Evolutionary conservation across 257 asterid species (phyloP), one percentile per base, ranked within the genome.

Genomic region (Phtheirospermum japonicum): DNA sequence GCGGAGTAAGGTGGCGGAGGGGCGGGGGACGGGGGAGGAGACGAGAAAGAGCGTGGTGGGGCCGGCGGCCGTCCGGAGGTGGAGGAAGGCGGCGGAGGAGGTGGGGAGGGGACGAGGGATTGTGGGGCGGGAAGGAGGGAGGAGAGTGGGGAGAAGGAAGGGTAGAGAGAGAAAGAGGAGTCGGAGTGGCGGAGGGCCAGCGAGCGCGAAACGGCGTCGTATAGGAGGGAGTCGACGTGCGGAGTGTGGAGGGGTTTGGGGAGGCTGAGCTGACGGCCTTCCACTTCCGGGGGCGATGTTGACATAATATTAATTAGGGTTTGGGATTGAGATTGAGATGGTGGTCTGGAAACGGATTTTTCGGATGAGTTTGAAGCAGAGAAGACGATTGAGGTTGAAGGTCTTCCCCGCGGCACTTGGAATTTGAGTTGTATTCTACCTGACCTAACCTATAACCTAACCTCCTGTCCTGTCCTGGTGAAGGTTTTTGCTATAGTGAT

Each of bases 171-270:
- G 80, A 81, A 78, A 11, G 95, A 87, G 19, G 95, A 70, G 69
- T 89, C 92, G 70, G 86, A 75, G 57, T 85, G 95, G 43, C 70
- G 82, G 51, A 87, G 85, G 65, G 96, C 91, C 2, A 87, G 60
- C n/a, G 95, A 74, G 12, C 34, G 26, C 8, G 94, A 83, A 18
- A 64, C 13, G 34, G 84, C 76, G 65, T 84, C 85, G 61, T 76
- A 82, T 49, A 84, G 82, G 63, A 85, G 64, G 19, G 91, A 74
- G 45, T 85, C 72, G 73, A 71, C 48, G 48, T 72, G 75, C 0
- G 86, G 87, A 4, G 85, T 42, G 71, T 65, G 73, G 59, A 68
- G 73, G 20, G 82, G 71, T 53, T 66, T 77, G 7, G 89, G 90
- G 12, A 89, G 80, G 66, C 57, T 72, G 26, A 89, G 76, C 71